Base-by-base conservation (phyloP, 805 yeast species). In the Myxozyma melibiosi region DNA sequence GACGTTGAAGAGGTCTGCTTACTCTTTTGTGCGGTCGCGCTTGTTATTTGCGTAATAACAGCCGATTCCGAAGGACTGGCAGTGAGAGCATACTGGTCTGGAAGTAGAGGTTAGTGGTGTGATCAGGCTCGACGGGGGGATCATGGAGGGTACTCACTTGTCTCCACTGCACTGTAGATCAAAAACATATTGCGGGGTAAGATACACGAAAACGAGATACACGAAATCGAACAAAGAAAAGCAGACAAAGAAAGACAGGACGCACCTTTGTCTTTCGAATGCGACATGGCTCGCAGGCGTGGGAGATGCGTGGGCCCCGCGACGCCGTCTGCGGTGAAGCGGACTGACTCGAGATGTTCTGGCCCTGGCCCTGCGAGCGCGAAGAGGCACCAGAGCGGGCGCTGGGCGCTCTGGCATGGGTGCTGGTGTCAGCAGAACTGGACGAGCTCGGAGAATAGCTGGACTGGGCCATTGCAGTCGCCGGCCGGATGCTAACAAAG, bases 281-380 rank as follows among this genome's bases (percentile, higher is more conserved):
- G 3, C 60, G 55, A 33, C 60, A 56, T 3, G 60, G 50, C 44
- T 56, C 56, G 40, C 60, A 56, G 31, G 60, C 60, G 39, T 56
- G 60, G 18, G 60, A 51, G 20, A 56, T 56, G 25, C 60, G 44
- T 13, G 46, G 18, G 13, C 43, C 42, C 28, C 53, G 55, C 5
- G 52, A 46, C 24, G 47, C 28, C 6, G 57, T 27, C 4, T 24
- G 20, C 42, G 57, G 38, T 4, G 57, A 46, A 13, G 53, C 20
- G 28, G 44, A 20, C n/a, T n/a, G n/a, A n/a, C n/a, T n/a, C n/a
- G n/a, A n/a, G n/a, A n/a, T n/a, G n/a, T n/a, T n/a, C n/a, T n/a
- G n/a, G n/a, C n/a, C n/a, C n/a, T n/a, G n/a, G n/a, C n/a, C n/a
- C n/a, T n/a, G n/a, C n/a, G n/a, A n/a, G n/a, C n/a, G n/a, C n/a